Evolutionary conservation across 306 rosid genomes (phyloP).

Genomic region (Argentina anserina): DNA sequence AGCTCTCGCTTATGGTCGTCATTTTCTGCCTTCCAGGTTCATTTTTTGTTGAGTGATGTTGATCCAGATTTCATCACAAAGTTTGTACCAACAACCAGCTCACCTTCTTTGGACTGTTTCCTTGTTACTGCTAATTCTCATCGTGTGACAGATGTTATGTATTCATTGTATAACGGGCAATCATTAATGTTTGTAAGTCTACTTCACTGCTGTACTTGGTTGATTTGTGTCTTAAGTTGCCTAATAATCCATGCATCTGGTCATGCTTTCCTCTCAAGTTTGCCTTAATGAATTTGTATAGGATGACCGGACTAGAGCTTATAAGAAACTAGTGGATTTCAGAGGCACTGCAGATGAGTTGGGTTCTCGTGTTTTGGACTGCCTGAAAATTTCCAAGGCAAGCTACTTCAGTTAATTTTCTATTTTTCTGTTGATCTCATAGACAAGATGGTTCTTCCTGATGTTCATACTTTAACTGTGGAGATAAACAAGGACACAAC

Average conservation of each 20-base stretch:
- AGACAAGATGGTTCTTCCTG: slow-evolving; percentile 25
- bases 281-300: slow-evolving; percentile 34
- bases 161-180: slow-evolving; percentile 54
- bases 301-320: slow-evolving; percentile 81
- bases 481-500: slow-evolving; percentile 73
- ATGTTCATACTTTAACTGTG: slow-evolving; percentile 34
- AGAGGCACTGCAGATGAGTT: slow-evolving; percentile 77
- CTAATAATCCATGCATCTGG: slow-evolving; percentile 3
- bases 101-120: slow-evolving; percentile 52
- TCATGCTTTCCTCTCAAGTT: slow-evolving; percentile 24
- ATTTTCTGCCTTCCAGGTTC: slow-evolving; percentile 57
- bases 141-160: slow-evolving; percentile 68
- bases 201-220: slow-evolving; percentile 12
- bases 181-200: slow-evolving; percentile 64
- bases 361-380: slow-evolving; percentile 73
- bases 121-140: slow-evolving; percentile 84
- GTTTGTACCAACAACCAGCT: slow-evolving; percentile 48
- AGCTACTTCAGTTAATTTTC: slow-evolving; percentile 27
- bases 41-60: slow-evolving; percentile 54
- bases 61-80: slow-evolving; percentile 55
- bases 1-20: slow-evolving; percentile 4
- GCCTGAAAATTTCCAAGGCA: slow-evolving; percentile 85
- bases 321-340: slow-evolving; percentile 71
- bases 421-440: slow-evolving; percentile 18
- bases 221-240: slow-evolving; percentile 15